These are phyloP conservation scores for Centella asiatica DNA, from an alignment of 129 eudicot species.

Conservation along the genomic window DNA sequence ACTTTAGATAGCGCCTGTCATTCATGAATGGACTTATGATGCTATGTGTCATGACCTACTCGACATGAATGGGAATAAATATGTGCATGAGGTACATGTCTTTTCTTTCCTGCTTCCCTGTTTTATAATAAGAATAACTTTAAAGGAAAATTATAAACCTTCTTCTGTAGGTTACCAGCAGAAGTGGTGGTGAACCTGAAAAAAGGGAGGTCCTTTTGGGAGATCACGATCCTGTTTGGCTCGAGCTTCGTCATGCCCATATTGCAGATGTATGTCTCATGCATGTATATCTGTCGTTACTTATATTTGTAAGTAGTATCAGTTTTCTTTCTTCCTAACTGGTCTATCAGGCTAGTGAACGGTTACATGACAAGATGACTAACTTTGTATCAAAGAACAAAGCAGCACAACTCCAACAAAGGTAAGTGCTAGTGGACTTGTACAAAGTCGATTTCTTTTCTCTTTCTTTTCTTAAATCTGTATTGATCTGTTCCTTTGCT, in stretches of 20 bases:
- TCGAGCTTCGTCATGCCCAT: conserved; percentile 84
- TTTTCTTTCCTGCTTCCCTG: background rate
- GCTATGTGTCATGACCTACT: conserved; percentile 98
- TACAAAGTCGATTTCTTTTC: background rate
- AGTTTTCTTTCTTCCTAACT: conserved; percentile 16
- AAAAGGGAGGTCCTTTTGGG: conserved; percentile 66
- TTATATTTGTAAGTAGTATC: conserved; percentile 6
- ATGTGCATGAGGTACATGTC: conserved; percentile 58
- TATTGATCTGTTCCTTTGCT: background rate
- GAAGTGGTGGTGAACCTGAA: conserved; percentile 86
- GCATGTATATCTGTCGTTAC: conserved; percentile 2
- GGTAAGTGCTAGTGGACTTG: conserved; percentile 35
- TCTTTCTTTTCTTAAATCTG: background rate
- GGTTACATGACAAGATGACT: conserved; percentile 76
- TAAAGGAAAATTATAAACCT: conserved; percentile 10
- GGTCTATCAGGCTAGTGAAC: conserved; percentile 84
- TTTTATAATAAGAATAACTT: conserved; percentile 3
- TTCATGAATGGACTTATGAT: conserved; percentile 99
- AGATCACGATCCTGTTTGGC: conserved; percentile 91
- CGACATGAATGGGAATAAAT: conserved; percentile 91
- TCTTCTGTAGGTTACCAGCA: conserved; percentile 59
- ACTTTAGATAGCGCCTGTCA: conserved; percentile 83
- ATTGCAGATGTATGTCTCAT: conserved; percentile 75
- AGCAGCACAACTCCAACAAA: conserved; percentile 85
- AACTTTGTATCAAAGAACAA: conserved; percentile 71